Evolutionary conservation across 2,329 filamentous ascomycete species (phyloP).

Genomic region (Nemania serpens): DNA sequence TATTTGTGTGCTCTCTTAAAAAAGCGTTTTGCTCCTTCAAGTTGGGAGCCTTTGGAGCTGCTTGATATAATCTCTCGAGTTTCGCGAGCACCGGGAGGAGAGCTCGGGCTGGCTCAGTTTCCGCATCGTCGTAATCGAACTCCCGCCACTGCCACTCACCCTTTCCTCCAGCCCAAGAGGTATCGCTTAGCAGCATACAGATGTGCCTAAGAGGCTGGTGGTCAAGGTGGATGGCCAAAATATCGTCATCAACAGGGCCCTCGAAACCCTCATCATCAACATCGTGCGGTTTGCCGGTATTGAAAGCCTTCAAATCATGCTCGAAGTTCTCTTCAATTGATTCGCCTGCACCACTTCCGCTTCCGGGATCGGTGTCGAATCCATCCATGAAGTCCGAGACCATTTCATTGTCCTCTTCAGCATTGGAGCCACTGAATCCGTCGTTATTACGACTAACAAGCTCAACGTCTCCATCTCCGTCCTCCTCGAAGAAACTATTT

Average conservation of each 20-base stretch:
- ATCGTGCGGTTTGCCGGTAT: conserved; percentile 17
- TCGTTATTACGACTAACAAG: not conserved
- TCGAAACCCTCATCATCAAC: conserved; percentile 27
- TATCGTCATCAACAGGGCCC: conserved; percentile 28
- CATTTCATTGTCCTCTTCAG: not conserved
- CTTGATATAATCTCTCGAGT: conserved; percentile 34
- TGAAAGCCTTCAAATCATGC: conserved; percentile 33
- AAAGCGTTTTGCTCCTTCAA: conserved; percentile 37
- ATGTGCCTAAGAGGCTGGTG: conserved; percentile 22
- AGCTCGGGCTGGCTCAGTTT: conserved; percentile 28
- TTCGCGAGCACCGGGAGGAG: conserved; percentile 32
- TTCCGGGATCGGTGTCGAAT: conserved; percentile 22
- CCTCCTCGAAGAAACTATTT: not conserved
- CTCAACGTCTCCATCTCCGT: not conserved
- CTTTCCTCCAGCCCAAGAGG: conserved; percentile 32
- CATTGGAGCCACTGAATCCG: not conserved
- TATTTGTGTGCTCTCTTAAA: conserved; percentile 30
- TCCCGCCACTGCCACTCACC: conserved; percentile 28
- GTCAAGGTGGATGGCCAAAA: conserved; percentile 30
- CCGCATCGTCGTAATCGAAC: conserved; percentile 21
- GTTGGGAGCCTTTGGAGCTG: conserved; percentile 27
- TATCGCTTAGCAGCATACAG: conserved; percentile 29
- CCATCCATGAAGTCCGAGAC: conserved; percentile 21
- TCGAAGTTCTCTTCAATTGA: conserved; percentile 31
- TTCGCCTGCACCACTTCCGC: conserved; percentile 17